A percentile compares a stretch with the other conserved stretches of the same genome.
These are phyloP conservation scores for Sporothrix euskadiensis DNA, from an alignment of 2,329 filamentous ascomycete species.

Conservation along the genomic window DNA sequence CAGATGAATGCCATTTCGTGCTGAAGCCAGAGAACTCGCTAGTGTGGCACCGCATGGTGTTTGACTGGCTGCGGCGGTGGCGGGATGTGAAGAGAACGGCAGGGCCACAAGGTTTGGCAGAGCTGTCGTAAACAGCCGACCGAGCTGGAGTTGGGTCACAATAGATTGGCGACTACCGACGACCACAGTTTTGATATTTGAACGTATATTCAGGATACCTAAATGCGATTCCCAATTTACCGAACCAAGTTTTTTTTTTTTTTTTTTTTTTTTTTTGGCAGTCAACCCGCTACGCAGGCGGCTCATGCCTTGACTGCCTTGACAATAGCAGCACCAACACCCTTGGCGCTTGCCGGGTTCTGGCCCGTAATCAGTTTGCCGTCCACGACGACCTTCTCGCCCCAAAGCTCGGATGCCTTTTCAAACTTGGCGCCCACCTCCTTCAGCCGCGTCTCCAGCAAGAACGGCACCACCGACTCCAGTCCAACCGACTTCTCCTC, in stretches of 20 bases:
- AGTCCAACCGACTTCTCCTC: slow-evolving; percentile 54
- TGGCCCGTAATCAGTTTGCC: slow-evolving; percentile 59
- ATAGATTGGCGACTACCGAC: not conserved
- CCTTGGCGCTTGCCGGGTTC: slow-evolving; percentile 56
- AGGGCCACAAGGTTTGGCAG: too few species aligned
- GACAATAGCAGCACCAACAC: slow-evolving; percentile 53
- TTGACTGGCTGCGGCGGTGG: slow-evolving; percentile 65
- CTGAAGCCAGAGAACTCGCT: slow-evolving; percentile 67
- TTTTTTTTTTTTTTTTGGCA: not conserved
- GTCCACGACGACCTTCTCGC: slow-evolving; percentile 51
- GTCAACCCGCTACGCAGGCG: not conserved
- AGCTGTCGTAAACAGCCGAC: not conserved
- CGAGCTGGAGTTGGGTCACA: not conserved
- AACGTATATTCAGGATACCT: not conserved
- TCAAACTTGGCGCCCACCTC: slow-evolving; percentile 56
- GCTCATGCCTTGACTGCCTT: slow-evolving; percentile 40
- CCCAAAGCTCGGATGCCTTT: slow-evolving; percentile 54
- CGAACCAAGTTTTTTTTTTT: not conserved
- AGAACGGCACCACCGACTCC: slow-evolving; percentile 54
- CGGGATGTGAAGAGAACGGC: not conserved
- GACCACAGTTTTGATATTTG: not conserved
- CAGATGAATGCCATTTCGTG: slow-evolving; percentile 73
- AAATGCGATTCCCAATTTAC: not conserved
- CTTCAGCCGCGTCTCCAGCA: slow-evolving; percentile 58
- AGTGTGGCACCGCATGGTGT: slow-evolving; percentile 66